These are phyloP conservation scores for Acacia pycnantha DNA, from an alignment of 331 rosid species.

Conservation along the genomic window DNA sequence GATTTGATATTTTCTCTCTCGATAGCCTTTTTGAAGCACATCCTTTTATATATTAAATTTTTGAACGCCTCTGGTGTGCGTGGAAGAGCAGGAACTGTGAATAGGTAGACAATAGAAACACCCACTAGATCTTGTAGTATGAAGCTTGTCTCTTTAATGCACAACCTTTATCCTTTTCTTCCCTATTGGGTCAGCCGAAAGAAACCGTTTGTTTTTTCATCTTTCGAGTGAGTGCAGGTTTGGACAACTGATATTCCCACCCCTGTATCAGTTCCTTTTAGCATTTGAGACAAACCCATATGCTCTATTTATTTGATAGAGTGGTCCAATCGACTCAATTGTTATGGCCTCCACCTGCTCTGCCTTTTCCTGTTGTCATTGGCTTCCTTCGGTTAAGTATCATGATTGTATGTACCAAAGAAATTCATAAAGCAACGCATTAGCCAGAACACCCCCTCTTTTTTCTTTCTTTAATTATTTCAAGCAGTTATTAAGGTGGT, in stretches of 20 bases:
- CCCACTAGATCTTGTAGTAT: constrained; percentile 26
- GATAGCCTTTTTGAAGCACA: not conserved
- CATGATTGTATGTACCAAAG: constrained; percentile 45
- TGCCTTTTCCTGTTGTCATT: constrained; percentile 45
- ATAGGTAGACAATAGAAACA: constrained; percentile 19
- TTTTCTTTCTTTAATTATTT: constrained; percentile 24
- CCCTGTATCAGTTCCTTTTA: constrained; percentile 30
- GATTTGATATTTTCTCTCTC: not conserved
- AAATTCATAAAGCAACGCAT: constrained; percentile 45
- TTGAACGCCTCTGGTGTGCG: constrained; percentile 19
- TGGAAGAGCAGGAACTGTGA: constrained; percentile 29
- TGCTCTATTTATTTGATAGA: constrained; percentile 43
- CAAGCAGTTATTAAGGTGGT: constrained; percentile 28
- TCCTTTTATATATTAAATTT: constrained; percentile 19
- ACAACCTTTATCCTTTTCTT: constrained; percentile 77
- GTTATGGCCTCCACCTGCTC: constrained; percentile 33
- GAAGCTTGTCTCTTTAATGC: constrained; percentile 42
- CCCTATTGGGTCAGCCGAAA: constrained; percentile 71
- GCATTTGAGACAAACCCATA: constrained; percentile 40
- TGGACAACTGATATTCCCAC: constrained; percentile 44
- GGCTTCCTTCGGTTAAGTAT: constrained; percentile 38
- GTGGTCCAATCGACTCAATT: constrained; percentile 52
- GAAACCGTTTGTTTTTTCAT: constrained; percentile 29
- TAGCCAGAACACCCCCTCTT: constrained; percentile 22
- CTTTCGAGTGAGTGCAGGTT: constrained; percentile 51